phyloP scores from a whole-genome alignment of 768 basidiomycete species.

The Glaciozyma martinii region DNA sequence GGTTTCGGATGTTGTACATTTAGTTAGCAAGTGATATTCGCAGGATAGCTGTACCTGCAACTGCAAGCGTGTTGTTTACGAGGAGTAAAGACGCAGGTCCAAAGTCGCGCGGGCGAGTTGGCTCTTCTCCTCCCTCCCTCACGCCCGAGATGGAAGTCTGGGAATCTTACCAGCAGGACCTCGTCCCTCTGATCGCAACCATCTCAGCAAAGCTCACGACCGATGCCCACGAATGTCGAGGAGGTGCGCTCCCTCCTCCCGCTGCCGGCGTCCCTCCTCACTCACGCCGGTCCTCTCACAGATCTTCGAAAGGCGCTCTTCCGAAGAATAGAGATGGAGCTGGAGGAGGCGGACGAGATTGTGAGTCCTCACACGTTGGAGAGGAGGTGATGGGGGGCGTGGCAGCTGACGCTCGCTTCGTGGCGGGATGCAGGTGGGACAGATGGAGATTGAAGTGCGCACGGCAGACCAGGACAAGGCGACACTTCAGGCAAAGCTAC shows the following conservation, averaged over 20 bases:
- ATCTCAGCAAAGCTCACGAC: constrained; percentile 69
- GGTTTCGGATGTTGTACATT: no score
- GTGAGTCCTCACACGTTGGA: constrained; percentile 43
- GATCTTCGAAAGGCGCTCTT: constrained; percentile 73
- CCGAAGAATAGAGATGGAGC: constrained; percentile 80
- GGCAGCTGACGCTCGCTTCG: not conserved
- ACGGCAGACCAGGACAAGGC: constrained; percentile 70
- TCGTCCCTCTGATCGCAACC: constrained; percentile 66
- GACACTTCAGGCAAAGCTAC: constrained; percentile 66
- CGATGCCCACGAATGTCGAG: constrained; percentile 57
- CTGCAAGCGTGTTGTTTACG: no score
- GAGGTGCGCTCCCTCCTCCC: constrained; percentile 47
- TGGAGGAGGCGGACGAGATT: constrained; percentile 98
- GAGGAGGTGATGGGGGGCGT: not conserved
- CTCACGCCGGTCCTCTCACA: constrained; percentile 36
- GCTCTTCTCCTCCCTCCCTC: no score
- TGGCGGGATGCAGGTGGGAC: constrained; percentile 59
- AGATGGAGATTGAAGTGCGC: constrained; percentile 98
- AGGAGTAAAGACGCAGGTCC: no score
- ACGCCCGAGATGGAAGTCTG: no score
- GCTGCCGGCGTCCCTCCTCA: not conserved
- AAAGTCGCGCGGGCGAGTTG: no score
- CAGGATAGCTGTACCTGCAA: no score
- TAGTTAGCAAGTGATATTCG: no score
- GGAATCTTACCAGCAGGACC: constrained; percentile 70